Evolutionary conservation across 2,329 filamentous ascomycete genomes (phyloP).

Genomic region (Ramularia collo-cygni): DNA sequence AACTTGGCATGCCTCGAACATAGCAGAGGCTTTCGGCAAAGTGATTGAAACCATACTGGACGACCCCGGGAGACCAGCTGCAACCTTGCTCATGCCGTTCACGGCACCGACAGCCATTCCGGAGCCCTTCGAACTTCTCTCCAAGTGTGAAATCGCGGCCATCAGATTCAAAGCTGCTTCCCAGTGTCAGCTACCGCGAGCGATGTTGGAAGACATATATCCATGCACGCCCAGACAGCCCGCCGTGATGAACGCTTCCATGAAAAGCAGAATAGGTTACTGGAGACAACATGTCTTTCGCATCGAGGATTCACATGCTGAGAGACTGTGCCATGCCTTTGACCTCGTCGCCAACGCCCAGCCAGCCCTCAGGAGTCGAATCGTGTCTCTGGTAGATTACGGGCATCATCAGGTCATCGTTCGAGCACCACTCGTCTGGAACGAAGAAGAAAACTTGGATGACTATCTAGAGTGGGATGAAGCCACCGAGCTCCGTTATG

Average conservation of each 20-base stretch:
- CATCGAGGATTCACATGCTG: not conserved
- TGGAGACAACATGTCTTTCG: not conserved
- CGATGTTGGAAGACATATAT: constrained; percentile 1
- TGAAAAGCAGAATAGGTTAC: not conserved
- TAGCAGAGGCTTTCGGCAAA: constrained; percentile 1
- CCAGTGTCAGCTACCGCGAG: not conserved
- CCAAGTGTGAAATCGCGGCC: not conserved
- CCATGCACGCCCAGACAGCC: constrained; percentile 1
- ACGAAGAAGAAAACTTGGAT: constrained; percentile 22
- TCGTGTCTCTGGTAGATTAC: constrained; percentile 2
- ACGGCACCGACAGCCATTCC: not conserved
- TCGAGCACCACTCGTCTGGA: constrained; percentile 27
- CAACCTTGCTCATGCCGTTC: not conserved
- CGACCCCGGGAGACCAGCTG: not conserved
- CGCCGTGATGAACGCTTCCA: not conserved
- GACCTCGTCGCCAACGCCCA: not conserved
- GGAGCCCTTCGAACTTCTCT: not conserved
- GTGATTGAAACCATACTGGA: not conserved
- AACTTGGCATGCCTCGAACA: not conserved
- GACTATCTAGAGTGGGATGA: constrained; percentile 26
- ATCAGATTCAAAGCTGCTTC: not conserved
- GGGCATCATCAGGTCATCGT: constrained; percentile 19
- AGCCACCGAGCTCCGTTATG: not conserved
- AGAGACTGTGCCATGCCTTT: not conserved
- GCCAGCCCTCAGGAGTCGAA: constrained; percentile 34